Base-by-base conservation (phyloP, 345 rosid species). In the Anastatica hierochuntica region DNA sequence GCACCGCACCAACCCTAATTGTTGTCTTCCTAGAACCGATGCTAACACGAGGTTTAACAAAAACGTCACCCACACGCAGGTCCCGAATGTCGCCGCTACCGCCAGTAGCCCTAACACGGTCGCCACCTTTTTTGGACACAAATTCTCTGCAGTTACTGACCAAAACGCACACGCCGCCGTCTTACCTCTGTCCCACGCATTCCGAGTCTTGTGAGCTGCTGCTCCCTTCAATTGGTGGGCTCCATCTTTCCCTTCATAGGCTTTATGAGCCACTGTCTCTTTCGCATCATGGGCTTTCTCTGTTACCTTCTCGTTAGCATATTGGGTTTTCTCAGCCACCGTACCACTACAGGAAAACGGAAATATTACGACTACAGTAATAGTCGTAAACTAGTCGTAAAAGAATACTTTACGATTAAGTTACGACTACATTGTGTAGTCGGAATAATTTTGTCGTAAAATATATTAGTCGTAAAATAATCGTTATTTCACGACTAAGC, bases 1-100 rank as follows among this genome's bases (percentile, higher is more conserved):
- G 73, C 98, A 84, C 74, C 84, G 98, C 27, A 79, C 79, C 48
- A 79, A 44, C 2, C 81, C 92, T 23, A 87, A 84, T 70, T 82
- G 92, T 30, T 76, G 83, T 59, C 82, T 76, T 2, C 92, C 80
- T 58, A 87, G 30, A 26, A 66, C 62, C 12, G 63, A 41, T 0
- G 80, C 76, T 24, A 90, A 38, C 15, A 82, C 75, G 48, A 80
- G 64, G 69, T 87, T 80, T 1, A 92, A 84, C 8, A 78, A 42
- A 58, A 90, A 84, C 23, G 95, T 79, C 4, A 90, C 83, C 96
- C 98, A 90, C 33, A 77, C 66, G 48, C 81, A 61, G 72, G 66
- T 74, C 53, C 98, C 96, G 47, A 73, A 87, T 1, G 84, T 82
- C 1, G 72, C 64, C 0, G 80, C 66, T 1, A 80, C n/a, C n/a